These are phyloP conservation scores for Talaromyces rugulosus DNA, from an alignment of 2,329 filamentous ascomycete genomes.

Conservation along the genomic window DNA sequence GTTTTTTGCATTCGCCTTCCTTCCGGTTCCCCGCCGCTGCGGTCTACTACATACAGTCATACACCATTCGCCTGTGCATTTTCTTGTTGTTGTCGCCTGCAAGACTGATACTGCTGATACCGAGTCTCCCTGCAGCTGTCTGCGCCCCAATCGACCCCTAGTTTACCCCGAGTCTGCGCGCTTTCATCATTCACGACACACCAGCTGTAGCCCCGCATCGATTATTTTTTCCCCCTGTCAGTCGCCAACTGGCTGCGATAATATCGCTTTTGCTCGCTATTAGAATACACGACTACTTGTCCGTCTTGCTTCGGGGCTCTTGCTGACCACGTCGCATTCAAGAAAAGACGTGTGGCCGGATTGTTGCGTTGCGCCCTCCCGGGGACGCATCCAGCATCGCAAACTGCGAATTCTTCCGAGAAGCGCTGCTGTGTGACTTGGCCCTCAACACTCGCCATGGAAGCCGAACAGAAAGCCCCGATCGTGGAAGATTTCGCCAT, in stretches of 20 bases:
- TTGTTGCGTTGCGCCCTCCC: not conserved
- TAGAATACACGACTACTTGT: not conserved
- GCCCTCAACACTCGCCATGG: conserved; percentile 14
- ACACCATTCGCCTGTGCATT: not conserved
- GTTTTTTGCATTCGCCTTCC: not conserved
- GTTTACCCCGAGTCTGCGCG: not conserved
- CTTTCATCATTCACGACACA: not conserved
- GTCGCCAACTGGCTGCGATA: not conserved
- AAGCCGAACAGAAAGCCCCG: conserved; percentile 17
- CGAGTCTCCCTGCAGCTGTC: not conserved
- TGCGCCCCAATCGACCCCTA: not conserved
- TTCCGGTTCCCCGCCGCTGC: not conserved
- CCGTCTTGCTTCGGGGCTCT: not conserved
- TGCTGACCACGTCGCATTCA: not conserved
- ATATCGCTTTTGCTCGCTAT: not conserved
- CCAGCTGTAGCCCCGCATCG: not conserved
- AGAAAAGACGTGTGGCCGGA: not conserved
- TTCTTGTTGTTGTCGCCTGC: not conserved
- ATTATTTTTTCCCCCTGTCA: not conserved
- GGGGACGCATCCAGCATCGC: not conserved
- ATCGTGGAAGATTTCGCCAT: conserved; percentile 18
- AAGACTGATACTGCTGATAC: not conserved
- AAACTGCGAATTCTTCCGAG: not conserved
- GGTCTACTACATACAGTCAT: not conserved
- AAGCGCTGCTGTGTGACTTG: not conserved